A percentile compares a stretch with the other conserved stretches of the same genome.
Conservation (phyloP, 1,284 basidiomycete species). For the Ceratobasidium papillatum region DNA sequence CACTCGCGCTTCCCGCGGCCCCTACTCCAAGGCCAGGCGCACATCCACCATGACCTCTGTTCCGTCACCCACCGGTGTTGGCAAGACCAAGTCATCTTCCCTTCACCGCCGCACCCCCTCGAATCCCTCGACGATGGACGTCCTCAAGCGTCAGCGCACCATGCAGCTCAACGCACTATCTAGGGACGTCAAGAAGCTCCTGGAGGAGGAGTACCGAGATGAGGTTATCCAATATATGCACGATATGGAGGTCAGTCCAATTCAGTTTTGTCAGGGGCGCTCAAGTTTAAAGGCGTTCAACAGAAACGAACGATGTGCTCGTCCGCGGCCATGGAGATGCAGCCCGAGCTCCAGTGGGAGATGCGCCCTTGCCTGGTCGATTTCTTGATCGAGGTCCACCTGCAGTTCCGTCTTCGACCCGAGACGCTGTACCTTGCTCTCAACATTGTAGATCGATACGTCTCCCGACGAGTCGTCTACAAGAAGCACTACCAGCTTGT, state of each 20-base stretch:
- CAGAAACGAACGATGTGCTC: constrained; percentile 88
- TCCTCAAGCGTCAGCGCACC: constrained; percentile 41
- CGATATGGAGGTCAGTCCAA: constrained; percentile 89
- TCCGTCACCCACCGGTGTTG: constrained; percentile 38
- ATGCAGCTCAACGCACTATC: constrained; percentile 47
- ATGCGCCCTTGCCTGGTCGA: constrained; percentile 99
- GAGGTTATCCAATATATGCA: constrained; percentile 95
- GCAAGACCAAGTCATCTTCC: constrained; percentile 28
- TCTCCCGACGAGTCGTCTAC: constrained; percentile 97
- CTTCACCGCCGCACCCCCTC: constrained; percentile 27
- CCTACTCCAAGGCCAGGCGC: constrained; percentile 38
- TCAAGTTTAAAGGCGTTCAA: constrained; percentile 43
- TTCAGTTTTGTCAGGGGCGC: constrained; percentile 37
- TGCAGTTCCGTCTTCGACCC: constrained; percentile 93
- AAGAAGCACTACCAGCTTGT: constrained; percentile 99
- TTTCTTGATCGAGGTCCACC: constrained; percentile 98
- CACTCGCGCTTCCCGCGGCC: constrained; percentile 25
- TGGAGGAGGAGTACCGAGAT: constrained; percentile 93
- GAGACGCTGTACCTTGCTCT: constrained; percentile 98
- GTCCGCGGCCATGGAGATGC: constrained; percentile 95
- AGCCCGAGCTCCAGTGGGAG: constrained; percentile 96
- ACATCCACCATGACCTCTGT: constrained; percentile 17
- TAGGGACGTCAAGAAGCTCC: constrained; percentile 55
- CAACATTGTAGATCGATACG: constrained; percentile 99
- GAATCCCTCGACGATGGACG: constrained; percentile 38